Conservation (phyloP, 108 stramenopile species). For the Cyclotella sp. region DNA sequence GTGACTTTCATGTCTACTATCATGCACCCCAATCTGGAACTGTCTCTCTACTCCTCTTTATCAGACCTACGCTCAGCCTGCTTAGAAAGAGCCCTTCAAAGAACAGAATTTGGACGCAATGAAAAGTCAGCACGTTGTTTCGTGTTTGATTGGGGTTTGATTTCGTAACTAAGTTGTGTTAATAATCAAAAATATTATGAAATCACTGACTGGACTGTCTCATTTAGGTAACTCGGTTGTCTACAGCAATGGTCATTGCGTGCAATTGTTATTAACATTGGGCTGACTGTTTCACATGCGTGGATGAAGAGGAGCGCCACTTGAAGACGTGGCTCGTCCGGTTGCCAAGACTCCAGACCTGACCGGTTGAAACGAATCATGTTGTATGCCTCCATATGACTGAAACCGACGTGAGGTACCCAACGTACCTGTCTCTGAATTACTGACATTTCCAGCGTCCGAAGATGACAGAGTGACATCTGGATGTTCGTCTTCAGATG, state of each 20-base stretch:
- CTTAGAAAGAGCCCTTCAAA: too few species aligned
- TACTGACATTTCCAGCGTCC: background rate
- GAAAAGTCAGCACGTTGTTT: background rate
- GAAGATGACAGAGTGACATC: constrained; percentile 1
- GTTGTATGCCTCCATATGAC: constrained; percentile 25
- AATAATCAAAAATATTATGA: background rate
- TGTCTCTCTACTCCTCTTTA: background rate
- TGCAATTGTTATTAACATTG: too few species aligned
- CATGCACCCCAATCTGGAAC: background rate
- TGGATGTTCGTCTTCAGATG: constrained; percentile 12
- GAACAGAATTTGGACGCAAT: background rate
- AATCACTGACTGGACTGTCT: too few species aligned
- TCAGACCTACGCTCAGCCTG: too few species aligned
- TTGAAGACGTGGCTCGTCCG: constrained; percentile 5
- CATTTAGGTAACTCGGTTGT: too few species aligned
- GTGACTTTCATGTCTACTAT: background rate
- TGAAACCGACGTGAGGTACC: constrained; percentile 36
- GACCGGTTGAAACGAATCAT: constrained; percentile 25
- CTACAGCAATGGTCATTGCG: too few species aligned
- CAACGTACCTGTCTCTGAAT: background rate
- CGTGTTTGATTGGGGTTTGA: constrained; percentile 18
- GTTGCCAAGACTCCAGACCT: background rate
- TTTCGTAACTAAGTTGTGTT: background rate
- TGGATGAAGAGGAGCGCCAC: background rate
- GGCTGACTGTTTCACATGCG: background rate